phyloP scores from a whole-genome alignment of 2,329 filamentous ascomycete species.

The Fusarium musae region DNA sequence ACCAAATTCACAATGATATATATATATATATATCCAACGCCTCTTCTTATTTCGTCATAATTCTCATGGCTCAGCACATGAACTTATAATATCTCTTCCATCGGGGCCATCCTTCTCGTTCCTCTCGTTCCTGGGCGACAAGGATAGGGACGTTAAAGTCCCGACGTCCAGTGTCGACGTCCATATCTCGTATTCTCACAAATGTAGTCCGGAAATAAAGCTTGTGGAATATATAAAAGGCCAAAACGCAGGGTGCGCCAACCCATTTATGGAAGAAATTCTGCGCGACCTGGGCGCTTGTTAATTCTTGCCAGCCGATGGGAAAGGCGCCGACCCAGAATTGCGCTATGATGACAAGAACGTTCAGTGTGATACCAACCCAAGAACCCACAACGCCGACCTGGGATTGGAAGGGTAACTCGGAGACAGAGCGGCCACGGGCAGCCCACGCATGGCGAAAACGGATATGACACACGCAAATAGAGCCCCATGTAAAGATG shows the following conservation, averaged over 20 bases:
- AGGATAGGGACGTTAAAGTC: conserved; percentile 85
- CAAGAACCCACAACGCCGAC: conserved; percentile 84
- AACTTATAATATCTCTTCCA: conserved; percentile 84
- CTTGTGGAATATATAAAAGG: conserved; percentile 81
- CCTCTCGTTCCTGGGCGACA: conserved; percentile 81
- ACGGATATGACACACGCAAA: conserved; percentile 91
- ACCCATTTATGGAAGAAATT: conserved; percentile 81
- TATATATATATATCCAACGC: conserved; percentile 16
- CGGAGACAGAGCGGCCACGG: conserved; percentile 75
- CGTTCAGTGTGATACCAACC: conserved; percentile 80
- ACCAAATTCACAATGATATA: conserved; percentile 5
- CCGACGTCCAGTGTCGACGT: conserved; percentile 84
- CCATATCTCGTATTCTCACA: conserved; percentile 79
- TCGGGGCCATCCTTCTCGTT: conserved; percentile 75
- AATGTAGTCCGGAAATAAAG: conserved; percentile 75
- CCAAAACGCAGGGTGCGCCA: conserved; percentile 73
- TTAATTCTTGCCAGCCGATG: conserved; percentile 64
- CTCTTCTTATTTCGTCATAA: background rate
- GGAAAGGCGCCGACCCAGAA: conserved; percentile 90
- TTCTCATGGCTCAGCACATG: conserved; percentile 66
- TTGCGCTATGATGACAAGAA: conserved; percentile 80
- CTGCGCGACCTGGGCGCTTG: conserved; percentile 59
- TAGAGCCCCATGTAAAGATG: conserved; percentile 84
- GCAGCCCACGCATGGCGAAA: conserved; percentile 84
- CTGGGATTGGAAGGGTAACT: conserved; percentile 85